A percentile compares a stretch with the other conserved stretches of the same genome.
phyloP scores from a whole-genome alignment of 805 yeast genomes.

The Starmerella floris region DNA sequence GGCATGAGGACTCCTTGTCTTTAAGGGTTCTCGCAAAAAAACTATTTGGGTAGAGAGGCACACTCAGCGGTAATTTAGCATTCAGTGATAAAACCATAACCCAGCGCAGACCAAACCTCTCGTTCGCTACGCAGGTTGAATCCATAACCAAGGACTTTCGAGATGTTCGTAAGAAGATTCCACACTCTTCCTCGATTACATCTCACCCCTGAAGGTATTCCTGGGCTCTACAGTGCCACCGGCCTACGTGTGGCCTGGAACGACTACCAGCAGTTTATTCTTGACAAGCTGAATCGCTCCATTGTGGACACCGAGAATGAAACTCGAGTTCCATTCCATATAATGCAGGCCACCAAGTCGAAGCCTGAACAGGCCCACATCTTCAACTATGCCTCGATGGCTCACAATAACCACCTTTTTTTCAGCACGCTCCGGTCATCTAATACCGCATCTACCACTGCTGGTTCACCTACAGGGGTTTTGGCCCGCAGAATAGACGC shows the following conservation, averaged over 20 bases:
- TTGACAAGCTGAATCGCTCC: slow-evolving; percentile 42
- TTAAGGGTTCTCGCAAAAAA: too few relatives aligned
- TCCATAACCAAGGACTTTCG: too few relatives aligned
- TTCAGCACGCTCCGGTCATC: slow-evolving; percentile 33
- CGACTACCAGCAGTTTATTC: slow-evolving; percentile 52
- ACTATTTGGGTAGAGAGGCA: too few relatives aligned
- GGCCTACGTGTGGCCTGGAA: slow-evolving; percentile 70
- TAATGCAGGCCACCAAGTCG: slow-evolving; percentile 47
- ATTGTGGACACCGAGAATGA: slow-evolving; percentile 75
- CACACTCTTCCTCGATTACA: slow-evolving; percentile 54
- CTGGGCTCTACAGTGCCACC: slow-evolving; percentile 47
- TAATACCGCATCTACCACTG: slow-evolving; percentile 29
- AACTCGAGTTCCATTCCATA: slow-evolving; percentile 59
- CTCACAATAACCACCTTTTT: slow-evolving; percentile 83
- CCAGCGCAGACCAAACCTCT: too few relatives aligned
- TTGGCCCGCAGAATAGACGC: slow-evolving; percentile 35
- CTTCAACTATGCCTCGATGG: slow-evolving; percentile 83
- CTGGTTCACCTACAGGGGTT: slow-evolving; percentile 16
- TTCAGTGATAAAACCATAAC: not conserved
- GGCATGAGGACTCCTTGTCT: too few relatives aligned
- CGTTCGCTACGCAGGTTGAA: too few relatives aligned
- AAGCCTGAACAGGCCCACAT: slow-evolving; percentile 50
- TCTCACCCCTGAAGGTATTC: slow-evolving; percentile 36
- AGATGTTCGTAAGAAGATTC: slow-evolving; percentile 27
- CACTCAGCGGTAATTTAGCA: too few relatives aligned